A percentile compares a stretch with the other conserved stretches of the same genome.
Evolutionary conservation across 306 rosid genomes (phyloP).

Genomic region (Cucumis melo): DNA sequence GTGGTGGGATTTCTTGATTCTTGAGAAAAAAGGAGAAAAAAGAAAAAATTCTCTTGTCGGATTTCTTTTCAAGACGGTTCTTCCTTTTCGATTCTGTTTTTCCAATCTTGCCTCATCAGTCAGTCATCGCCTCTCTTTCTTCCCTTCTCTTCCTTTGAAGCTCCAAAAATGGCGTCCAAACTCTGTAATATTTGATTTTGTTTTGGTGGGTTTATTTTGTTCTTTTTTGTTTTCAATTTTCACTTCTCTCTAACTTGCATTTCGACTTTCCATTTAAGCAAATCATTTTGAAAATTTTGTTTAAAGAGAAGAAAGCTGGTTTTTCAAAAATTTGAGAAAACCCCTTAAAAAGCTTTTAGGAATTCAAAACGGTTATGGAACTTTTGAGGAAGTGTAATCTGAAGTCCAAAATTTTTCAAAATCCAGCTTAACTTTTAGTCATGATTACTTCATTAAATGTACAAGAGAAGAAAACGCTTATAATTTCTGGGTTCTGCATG

Average conservation of each 20-base stretch:
- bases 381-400: not conserved
- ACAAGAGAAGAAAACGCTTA: not conserved
- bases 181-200: not conserved
- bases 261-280: not conserved
- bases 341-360: too few species aligned
- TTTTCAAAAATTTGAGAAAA: not conserved
- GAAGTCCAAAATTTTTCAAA: not conserved
- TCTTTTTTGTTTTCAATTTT: not conserved
- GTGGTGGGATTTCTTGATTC: constrained; percentile 24
- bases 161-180: not conserved
- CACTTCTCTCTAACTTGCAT: not conserved
- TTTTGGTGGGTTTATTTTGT: not conserved
- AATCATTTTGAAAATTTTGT: not conserved
- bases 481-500: not conserved
- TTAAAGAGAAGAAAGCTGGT: not conserved
- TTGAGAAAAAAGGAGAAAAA: constrained; percentile 11
- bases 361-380: too few species aligned
- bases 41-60: not conserved
- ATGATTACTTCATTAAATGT: not conserved
- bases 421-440: not conserved
- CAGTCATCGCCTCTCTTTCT: not conserved
- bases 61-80: not conserved
- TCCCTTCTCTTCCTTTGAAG: not conserved
- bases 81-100: not conserved
- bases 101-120: not conserved